Percentiles rank a stretch among this genome's conserved stretches.
phyloP scores from a whole-genome alignment of 2,329 filamentous ascomycete species.

The Neocucurbitaria cava region DNA sequence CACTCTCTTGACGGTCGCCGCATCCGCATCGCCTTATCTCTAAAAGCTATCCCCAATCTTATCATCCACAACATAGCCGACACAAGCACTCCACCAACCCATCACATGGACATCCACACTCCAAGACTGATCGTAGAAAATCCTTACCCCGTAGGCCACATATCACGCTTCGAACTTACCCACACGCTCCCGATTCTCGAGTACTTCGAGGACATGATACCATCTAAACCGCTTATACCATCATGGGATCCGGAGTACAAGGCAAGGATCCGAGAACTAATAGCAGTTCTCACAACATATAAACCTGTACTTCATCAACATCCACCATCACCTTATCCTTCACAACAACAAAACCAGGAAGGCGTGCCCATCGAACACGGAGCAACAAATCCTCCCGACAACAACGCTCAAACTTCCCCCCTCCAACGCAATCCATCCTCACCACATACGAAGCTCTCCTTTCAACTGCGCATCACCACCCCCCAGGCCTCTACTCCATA shows the following conservation, averaged over 20 bases:
- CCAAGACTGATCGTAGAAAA: constrained; percentile 43
- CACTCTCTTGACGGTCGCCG: constrained; percentile 69
- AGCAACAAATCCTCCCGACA: too few relatives aligned
- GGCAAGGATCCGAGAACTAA: constrained; percentile 63
- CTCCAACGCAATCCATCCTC: too few relatives aligned
- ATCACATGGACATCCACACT: constrained; percentile 60
- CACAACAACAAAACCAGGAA: constrained; percentile 63
- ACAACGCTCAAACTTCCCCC: too few relatives aligned
- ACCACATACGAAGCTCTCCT: too few relatives aligned
- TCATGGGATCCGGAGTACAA: constrained; percentile 43
- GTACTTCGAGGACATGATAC: constrained; percentile 34
- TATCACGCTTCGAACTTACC: not conserved
- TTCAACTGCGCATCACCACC: too few relatives aligned
- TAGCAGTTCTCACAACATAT: constrained; percentile 63
- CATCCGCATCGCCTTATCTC: constrained; percentile 65
- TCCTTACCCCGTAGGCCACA: constrained; percentile 44
- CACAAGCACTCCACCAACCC: constrained; percentile 57
- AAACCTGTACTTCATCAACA: too few relatives aligned
- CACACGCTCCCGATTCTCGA: not conserved
- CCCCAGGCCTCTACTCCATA: too few relatives aligned
- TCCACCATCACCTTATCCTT: too few relatives aligned
- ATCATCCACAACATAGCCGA: constrained; percentile 63
- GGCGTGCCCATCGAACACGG: too few relatives aligned
- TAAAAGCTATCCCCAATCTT: constrained; percentile 50
- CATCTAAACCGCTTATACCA: constrained; percentile 53